Evolutionary conservation across 192 early-diverging fungal species (phyloP), one percentile per base, ranked within the genome.

Genomic region (Rhizophagus sp.): DNA sequence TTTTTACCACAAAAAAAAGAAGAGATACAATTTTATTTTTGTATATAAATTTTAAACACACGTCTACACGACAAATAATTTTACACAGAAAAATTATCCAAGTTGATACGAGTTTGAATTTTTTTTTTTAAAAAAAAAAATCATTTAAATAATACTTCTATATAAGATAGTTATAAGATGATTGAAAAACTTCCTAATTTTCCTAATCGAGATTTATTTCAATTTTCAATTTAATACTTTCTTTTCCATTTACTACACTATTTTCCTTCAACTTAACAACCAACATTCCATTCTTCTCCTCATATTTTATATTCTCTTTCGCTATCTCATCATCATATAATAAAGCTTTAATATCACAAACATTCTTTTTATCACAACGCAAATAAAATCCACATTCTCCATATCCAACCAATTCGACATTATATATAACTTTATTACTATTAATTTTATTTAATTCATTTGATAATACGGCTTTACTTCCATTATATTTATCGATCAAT

Each of bases 401-500:
- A 61, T 74, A 74, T 27, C 49, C 73, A 25, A 61, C 13, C 49
- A 74, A 74, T 27, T 57, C n/a, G 2, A 33, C 52, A 33, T 36
- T 57, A 61, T 74, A 74, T 1, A 74, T 39, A 1, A 7, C 33
- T 69, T 69, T 3, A 13, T 33, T 39, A 36, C n/a, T n/a, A 44
- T 19, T n/a, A 39, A 39, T 36, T 22, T 13, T 70, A 5, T 39
- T 41, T 67, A 78, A 68, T 68, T 62, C 65, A 50, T 25, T 12
- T 30, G 41, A 50, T 8, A 36, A 10, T 17, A 84, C 52, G 24
- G 83, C 70, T 30, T 33, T 36, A 6, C 63, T 76, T 17, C 83
- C 66, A 41, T 84, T 84, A 64, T 82, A 84, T 64, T 84, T 84
- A 70, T 84, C 74, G 47, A 80, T 75, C 13, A 84, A 63, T 12